Base-by-base conservation (phyloP, 805 yeast species). In the Metschnikowia matae region DNA sequence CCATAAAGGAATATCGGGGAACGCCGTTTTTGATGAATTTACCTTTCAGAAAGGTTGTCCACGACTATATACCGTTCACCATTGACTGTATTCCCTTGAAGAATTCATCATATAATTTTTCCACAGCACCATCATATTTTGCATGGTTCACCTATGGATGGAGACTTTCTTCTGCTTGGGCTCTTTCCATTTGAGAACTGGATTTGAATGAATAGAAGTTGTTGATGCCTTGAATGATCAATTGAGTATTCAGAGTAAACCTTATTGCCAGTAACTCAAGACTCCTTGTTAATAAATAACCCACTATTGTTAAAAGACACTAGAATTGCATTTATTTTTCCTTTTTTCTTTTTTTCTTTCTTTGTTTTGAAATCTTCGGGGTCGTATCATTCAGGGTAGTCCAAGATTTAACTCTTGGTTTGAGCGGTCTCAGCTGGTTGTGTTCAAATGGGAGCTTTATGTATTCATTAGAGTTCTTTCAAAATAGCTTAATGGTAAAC, bases 51-150 rank as follows among this genome's bases (percentile, higher is more conserved):
- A 3, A 69, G 44, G 23, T 62, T 65, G 2, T 65, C 65, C 3
- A 73, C 49, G 6, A 21, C 23, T 6, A 1, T 47, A 0, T 39
- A 5, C 15, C 70, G 55, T 44, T 71, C 76, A 10, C 54, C 48
- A 1, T 56, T 44, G 3, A 75, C 57, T 0, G 62, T 44, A 2
- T 61, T 54, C 1, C 54, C 20, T 18, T 33, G 1, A 66, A n/a
- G 2, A 74, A 46, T 4, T 55, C 56, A 6, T 42, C 45, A 21
- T 42, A 42, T n/a, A 42, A 31, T 18, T 33, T 21, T 10, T 42
- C 38, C 6, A n/a, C 29, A 33, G 38, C 38, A 33, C 13, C 6
- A 10, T 6, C 31, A 33, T 20, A 42, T 33, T 32, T 32, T 32
- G 31, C 21, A 21, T 42, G 41, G 21, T n/a, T 13, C 38, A 26